Conservation (phyloP, 768 basidiomycete genomes). For the Rhizopogon roseolus region DNA sequence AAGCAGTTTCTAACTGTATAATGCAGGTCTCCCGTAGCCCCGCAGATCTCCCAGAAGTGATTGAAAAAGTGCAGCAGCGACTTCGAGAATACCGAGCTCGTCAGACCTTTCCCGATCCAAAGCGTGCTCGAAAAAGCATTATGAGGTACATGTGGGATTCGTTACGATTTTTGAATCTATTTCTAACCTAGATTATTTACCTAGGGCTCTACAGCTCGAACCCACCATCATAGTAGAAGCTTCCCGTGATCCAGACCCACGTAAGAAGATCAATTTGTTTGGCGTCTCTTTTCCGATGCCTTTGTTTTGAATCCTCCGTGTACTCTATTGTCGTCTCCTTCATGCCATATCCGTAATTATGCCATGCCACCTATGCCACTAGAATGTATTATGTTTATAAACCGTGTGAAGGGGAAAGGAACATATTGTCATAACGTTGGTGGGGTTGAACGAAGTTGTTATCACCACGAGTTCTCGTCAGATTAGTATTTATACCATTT, state of each 20-base stretch:
- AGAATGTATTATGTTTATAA: too few relatives aligned
- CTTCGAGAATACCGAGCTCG: slow-evolving; percentile 18
- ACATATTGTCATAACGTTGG: too few relatives aligned
- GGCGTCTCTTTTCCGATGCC: slow-evolving; percentile 12
- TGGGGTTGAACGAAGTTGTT: too few relatives aligned
- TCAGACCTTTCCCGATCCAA: slow-evolving; percentile 10
- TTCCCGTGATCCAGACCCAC: not conserved
- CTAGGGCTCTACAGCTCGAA: slow-evolving; percentile 20
- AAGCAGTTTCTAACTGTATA: not conserved
- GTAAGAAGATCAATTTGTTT: slow-evolving; percentile 6
- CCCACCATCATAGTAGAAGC: slow-evolving; percentile 22
- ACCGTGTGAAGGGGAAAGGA: not conserved
- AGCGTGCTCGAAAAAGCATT: slow-evolving; percentile 19
- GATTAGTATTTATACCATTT: too few relatives aligned
- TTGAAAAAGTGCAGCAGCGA: slow-evolving; percentile 23
- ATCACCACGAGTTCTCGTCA: too few relatives aligned
- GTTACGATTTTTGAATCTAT: not conserved
- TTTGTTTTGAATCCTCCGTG: slow-evolving; percentile 14
- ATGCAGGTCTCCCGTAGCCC: slow-evolving; percentile 22
- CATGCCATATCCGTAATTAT: not conserved
- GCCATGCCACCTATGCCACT: not conserved
- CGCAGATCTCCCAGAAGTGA: slow-evolving; percentile 30
- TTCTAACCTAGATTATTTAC: slow-evolving; percentile 2
- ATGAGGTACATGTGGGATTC: slow-evolving; percentile 11
- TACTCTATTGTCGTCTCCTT: too few relatives aligned